Evolutionary conservation across 495 filamentous ascomycete species (phyloP), one percentile per base, ranked within the genome.

Genomic region (Copromyces sp.): DNA sequence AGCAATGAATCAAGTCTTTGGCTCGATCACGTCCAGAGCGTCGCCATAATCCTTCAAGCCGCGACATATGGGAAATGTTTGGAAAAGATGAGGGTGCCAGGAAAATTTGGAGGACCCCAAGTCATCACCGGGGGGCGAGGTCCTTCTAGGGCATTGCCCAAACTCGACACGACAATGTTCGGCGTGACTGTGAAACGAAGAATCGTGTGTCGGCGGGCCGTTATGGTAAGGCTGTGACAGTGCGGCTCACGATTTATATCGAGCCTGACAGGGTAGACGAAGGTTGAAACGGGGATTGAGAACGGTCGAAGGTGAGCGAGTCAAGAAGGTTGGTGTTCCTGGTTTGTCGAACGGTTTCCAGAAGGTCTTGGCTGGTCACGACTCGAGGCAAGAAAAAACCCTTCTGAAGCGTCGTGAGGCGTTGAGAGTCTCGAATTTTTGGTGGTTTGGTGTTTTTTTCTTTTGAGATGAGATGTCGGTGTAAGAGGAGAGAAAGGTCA

Each of bases 11-110:
- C 40, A 41, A 69, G 68, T 42, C 68, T 41, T 69, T 32, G 68
- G 68, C 68, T 69, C 29, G 68, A 39, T 41, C 20, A 41, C 40
- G 20, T 69, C 40, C 38, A 69, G 12, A 69, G 38, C 40, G 68
- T 41, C 38, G 68, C 68, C 68, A 69, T 69, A 69, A 32, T 29
- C 68, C 40, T 69, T 69, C 68, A 69, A 41, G 35, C 40, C 38
- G 20, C 37, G 68, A 69, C 68, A 69, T 69, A 17, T 41, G 68
- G 68, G 35, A 69, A n/a, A 29, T 29, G 14, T 17, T 65, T 65
- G 53, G 14, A 32, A 12, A 32, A 61, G 53, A 61, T 32, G 11
- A 7, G 20, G 47, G 24, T 59, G 47, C 47, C 47, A 3, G 47
- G 24, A 29, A 59, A 12, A 24, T 14, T 53, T 59, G 47, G 11